Evolutionary conservation across 352 stramenopile genomes (phyloP).

Genomic region (Globisporangium abappressorium): DNA sequence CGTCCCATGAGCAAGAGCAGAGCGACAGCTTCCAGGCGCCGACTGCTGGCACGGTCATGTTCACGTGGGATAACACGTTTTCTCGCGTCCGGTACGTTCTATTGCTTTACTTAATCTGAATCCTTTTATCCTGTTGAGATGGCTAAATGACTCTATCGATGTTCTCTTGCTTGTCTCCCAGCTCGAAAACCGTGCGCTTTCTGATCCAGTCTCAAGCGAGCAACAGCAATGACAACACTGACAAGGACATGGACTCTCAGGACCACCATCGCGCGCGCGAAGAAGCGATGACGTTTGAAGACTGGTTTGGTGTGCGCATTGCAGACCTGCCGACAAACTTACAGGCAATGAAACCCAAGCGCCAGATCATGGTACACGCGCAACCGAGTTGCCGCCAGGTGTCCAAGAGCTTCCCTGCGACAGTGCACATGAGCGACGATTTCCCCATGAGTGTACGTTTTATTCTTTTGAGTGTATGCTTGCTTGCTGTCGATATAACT

Average conservation of each 20-base stretch:
- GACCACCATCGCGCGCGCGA: conserved; percentile 35
- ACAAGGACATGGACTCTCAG: conserved; percentile 27
- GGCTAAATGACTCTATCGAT: not conserved
- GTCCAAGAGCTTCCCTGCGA: conserved; percentile 53
- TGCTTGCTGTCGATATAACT: not conserved
- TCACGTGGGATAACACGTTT: conserved; percentile 67
- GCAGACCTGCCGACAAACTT: conserved; percentile 32
- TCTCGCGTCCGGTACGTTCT: conserved; percentile 46
- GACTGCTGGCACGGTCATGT: conserved; percentile 36
- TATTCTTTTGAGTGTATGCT: not conserved
- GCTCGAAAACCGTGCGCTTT: conserved; percentile 42
- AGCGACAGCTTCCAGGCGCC: conserved; percentile 34
- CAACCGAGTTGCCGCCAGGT: conserved; percentile 48
- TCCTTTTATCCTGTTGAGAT: not conserved
- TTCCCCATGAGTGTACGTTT: conserved; percentile 54
- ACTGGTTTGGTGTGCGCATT: conserved; percentile 59
- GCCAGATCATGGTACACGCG: conserved; percentile 46
- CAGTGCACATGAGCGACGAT: conserved; percentile 51
- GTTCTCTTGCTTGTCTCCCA: conserved; percentile 8
- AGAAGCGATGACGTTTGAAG: conserved; percentile 45
- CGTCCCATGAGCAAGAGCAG: conserved; percentile 33
- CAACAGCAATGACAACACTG: conserved; percentile 2
- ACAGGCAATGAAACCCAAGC: conserved; percentile 33
- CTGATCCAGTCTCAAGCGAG: conserved; percentile 21
- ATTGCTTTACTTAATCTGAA: not conserved